Evolutionary conservation across 2,329 filamentous ascomycete genomes (phyloP).

Genomic region (Thelonectria blattea): DNA sequence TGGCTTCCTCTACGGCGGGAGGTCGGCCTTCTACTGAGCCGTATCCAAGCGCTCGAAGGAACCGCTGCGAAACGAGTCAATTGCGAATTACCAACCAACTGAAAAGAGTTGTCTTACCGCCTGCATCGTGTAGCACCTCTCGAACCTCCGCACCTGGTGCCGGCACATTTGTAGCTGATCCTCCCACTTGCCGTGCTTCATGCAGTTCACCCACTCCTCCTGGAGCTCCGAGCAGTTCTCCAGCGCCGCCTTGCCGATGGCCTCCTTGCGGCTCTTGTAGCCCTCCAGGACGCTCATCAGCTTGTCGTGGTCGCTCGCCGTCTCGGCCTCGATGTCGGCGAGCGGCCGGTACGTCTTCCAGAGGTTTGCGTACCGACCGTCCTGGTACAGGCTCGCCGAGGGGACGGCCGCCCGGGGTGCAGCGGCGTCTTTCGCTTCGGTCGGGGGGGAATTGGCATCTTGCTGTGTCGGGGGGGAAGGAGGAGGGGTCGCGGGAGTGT

Average conservation of each 20-base stretch:
- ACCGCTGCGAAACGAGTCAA: conserved; percentile 62
- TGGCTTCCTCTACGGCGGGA: conserved; percentile 76
- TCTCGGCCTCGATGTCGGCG: conserved; percentile 69
- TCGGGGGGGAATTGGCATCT: conserved; percentile 21
- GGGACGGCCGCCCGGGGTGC: conserved; percentile 47
- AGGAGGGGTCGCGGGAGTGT: conserved; percentile 44
- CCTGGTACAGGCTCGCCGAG: conserved; percentile 59
- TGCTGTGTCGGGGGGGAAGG: conserved; percentile 16
- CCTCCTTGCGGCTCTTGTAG: conserved; percentile 81
- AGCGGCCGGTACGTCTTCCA: conserved; percentile 91
- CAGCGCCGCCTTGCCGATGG: conserved; percentile 80
- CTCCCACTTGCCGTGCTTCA: conserved; percentile 71
- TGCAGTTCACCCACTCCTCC: conserved; percentile 82
- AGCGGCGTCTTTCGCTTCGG: conserved; percentile 21
- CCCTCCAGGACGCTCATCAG: conserved; percentile 80
- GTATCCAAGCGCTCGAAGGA: conserved; percentile 90
- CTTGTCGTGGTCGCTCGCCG: conserved; percentile 79
- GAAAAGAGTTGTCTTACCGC: conserved; percentile 57
- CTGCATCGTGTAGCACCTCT: conserved; percentile 89
- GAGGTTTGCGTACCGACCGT: conserved; percentile 77
- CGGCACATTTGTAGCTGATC: conserved; percentile 82
- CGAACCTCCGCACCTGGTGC: conserved; percentile 76
- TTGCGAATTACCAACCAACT: neutral
- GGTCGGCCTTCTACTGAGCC: conserved; percentile 70
- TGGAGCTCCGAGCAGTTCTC: conserved; percentile 95